These are phyloP conservation scores for Coelastrella sp. DNA, from an alignment of 139 green algal genomes.

Conservation along the genomic window DNA sequence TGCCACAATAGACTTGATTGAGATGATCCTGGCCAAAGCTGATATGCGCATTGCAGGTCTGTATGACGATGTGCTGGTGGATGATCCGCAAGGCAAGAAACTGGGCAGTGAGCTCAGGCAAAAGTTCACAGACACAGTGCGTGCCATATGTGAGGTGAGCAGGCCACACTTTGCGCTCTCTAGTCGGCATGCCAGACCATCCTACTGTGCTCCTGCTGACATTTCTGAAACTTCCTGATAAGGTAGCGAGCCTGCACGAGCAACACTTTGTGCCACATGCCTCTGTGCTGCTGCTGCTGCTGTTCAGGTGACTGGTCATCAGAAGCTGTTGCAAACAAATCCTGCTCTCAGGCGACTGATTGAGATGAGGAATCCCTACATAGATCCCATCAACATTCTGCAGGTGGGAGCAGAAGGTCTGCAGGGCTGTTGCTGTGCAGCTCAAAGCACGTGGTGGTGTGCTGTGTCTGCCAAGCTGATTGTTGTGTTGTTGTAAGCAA, in stretches of 20 bases:
- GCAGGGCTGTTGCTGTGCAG: background rate
- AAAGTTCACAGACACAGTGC: slow-evolving; percentile 66
- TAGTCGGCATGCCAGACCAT: background rate
- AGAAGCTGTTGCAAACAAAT: slow-evolving; percentile 78
- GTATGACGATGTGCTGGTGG: slow-evolving; percentile 65
- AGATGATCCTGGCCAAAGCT: slow-evolving; percentile 99
- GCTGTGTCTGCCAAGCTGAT: background rate
- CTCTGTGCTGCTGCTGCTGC: slow-evolving; percentile 6
- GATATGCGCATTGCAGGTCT: slow-evolving; percentile 88
- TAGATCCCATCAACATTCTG: slow-evolving; percentile 95
- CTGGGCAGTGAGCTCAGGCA: slow-evolving; percentile 78
- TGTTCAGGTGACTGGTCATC: slow-evolving; percentile 80
- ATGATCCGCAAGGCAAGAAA: slow-evolving; percentile 64
- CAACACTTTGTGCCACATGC: background rate
- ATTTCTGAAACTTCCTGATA: background rate
- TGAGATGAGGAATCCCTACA: slow-evolving; percentile 89
- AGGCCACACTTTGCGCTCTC: background rate
- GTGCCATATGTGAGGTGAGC: slow-evolving; percentile 63
- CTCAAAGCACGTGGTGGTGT: background rate
- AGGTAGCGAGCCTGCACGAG: background rate
- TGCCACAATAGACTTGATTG: slow-evolving; percentile 96
- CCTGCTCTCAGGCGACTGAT: slow-evolving; percentile 85
- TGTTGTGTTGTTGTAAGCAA: background rate
- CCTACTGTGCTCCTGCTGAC: background rate
- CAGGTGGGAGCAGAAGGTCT: slow-evolving; percentile 62